Percentiles rank a stretch among this genome's conserved stretches.
phyloP scores from a whole-genome alignment of 2,329 filamentous ascomycete genomes.

The Diaporthe sp. region DNA sequence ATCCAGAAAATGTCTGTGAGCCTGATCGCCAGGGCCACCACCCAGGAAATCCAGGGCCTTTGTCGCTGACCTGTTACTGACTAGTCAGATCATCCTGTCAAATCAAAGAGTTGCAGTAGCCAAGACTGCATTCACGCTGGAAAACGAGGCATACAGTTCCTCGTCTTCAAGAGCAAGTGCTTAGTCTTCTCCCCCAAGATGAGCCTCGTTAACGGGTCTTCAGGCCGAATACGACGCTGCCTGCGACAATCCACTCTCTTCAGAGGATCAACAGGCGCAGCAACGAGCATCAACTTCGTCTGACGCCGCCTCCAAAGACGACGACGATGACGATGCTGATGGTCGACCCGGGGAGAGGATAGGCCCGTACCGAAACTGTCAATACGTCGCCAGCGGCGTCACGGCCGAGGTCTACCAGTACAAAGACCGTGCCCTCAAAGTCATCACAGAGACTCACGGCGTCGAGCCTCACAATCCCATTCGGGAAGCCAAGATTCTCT shows the following conservation, averaged over 20 bases:
- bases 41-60: not conserved
- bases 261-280: slow-evolving; percentile 36
- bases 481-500: slow-evolving; percentile 83
- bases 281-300: slow-evolving; percentile 18
- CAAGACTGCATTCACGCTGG: slow-evolving; percentile 71
- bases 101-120: slow-evolving; percentile 41
- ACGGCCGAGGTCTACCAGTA: slow-evolving; percentile 88
- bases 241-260: slow-evolving; percentile 49
- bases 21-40: not conserved
- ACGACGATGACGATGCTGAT: slow-evolving; percentile 16
- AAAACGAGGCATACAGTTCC: slow-evolving; percentile 73
- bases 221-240: slow-evolving; percentile 72
- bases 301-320: slow-evolving; percentile 13
- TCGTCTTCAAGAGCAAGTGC: slow-evolving; percentile 69
- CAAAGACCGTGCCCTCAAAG: slow-evolving; percentile 78
- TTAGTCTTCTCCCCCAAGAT: not conserved
- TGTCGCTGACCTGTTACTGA: slow-evolving; percentile 1
- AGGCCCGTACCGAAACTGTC: slow-evolving; percentile 67
- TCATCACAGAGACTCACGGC: slow-evolving; percentile 81
- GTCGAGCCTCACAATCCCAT: slow-evolving; percentile 85
- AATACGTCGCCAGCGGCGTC: slow-evolving; percentile 74
- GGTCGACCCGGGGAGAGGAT: slow-evolving; percentile 60
- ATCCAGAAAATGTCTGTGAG: slow-evolving; percentile 72
- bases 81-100: slow-evolving; percentile 45
- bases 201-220: slow-evolving; percentile 15